Percentiles rank a stretch among this genome's conserved stretches.
These are phyloP conservation scores for Schwanniomyces etchellsii DNA, from an alignment of 1,139 yeast genomes.

Conservation along the genomic window DNA sequence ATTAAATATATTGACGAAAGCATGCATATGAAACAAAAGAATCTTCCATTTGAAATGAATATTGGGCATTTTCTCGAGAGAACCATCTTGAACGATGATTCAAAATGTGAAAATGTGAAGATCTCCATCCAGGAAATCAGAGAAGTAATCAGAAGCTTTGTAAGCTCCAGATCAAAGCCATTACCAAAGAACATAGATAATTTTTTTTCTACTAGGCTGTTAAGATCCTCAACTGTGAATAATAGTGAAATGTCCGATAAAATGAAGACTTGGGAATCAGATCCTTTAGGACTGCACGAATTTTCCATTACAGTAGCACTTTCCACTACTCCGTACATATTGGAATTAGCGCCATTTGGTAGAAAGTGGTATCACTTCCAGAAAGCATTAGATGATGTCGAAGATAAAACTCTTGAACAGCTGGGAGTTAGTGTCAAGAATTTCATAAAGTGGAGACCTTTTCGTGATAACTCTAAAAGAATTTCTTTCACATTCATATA, in stretches of 20 bases:
- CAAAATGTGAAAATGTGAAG: not conserved
- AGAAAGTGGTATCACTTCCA: conserved; percentile 35
- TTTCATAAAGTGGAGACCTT: conserved; percentile 32
- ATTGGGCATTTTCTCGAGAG: conserved; percentile 22
- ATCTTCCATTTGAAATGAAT: conserved; percentile 32
- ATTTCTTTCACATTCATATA: conserved; percentile 9
- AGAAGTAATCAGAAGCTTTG: conserved; percentile 13
- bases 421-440: conserved; percentile 21
- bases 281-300: conserved; percentile 1
- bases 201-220: conserved; percentile 9
- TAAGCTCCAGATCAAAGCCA: conserved; percentile 23
- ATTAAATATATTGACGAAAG: conserved; percentile 23
- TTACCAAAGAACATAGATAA: conserved; percentile 14
- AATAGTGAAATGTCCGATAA: conserved; percentile 2
- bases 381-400: conserved; percentile 19
- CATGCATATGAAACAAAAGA: conserved; percentile 13
- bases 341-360: conserved; percentile 30
- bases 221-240: conserved; percentile 8
- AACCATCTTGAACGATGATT: not conserved
- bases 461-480: conserved; percentile 17
- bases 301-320: conserved; percentile 19
- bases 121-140: conserved; percentile 3
- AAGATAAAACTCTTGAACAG: conserved; percentile 11
- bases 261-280: conserved; percentile 1
- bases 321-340: conserved; percentile 15